Conservation (phyloP, 768 basidiomycete genomes). For the Guyanaporus albipodus region DNA sequence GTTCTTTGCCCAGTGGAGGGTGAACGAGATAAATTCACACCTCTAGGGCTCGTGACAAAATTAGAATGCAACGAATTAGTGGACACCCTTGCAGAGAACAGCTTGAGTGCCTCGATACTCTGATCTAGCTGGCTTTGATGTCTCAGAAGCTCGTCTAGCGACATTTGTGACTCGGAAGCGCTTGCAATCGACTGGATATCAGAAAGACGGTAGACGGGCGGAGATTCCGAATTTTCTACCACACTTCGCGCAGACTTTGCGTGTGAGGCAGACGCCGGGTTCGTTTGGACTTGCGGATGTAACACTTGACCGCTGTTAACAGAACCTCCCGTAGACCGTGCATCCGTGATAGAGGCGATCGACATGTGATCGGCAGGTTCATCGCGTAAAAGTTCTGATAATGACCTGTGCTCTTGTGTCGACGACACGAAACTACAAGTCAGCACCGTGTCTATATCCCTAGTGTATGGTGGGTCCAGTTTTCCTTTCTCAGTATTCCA, state of each 20-base stretch:
- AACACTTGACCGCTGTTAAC: conserved; percentile 2
- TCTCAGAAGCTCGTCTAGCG: conserved; percentile 51
- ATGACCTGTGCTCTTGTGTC: conserved; percentile 7
- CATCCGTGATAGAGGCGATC: conserved; percentile 6
- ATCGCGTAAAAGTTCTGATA: conserved; percentile 4
- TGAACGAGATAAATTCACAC: conserved; percentile 17
- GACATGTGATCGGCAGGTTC: conserved; percentile 1
- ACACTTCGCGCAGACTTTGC: not conserved
- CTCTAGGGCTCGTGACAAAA: conserved; percentile 23
- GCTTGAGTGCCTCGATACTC: conserved; percentile 55
- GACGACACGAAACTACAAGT: conserved; percentile 1
- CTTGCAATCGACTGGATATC: conserved; percentile 25
- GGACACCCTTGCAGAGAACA: conserved; percentile 35
- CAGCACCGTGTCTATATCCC: not conserved
- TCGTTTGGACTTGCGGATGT: conserved; percentile 1
- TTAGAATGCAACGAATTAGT: conserved; percentile 32
- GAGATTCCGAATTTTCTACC: conserved; percentile 19
- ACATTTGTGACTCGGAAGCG: conserved; percentile 26
- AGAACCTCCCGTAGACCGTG: conserved; percentile 7
- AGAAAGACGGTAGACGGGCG: conserved; percentile 45
- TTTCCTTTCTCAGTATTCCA: conserved; percentile 34
- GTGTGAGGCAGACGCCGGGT: not conserved
- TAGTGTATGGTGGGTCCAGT: conserved; percentile 7
- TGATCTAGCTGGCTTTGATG: conserved; percentile 63
- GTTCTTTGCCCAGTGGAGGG: conserved; percentile 26